These are phyloP conservation scores for Heterobasidion occidentale DNA, from an alignment of 1,284 basidiomycete genomes.

Conservation along the genomic window DNA sequence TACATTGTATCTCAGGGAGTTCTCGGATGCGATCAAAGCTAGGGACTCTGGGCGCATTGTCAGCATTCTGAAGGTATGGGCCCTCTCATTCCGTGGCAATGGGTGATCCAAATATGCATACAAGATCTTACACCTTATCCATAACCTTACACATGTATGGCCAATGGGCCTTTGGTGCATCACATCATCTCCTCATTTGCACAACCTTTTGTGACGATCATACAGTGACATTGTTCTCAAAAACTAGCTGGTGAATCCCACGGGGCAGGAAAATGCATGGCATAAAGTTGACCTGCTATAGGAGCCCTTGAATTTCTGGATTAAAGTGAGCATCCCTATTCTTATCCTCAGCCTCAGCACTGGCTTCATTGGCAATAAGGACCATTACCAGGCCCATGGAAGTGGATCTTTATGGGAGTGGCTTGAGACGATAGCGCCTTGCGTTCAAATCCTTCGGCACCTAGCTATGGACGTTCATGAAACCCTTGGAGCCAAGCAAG, in stretches of 20 bases:
- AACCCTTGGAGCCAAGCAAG: neutral
- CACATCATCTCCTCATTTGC: neutral
- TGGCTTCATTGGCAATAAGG: conserved; percentile 6
- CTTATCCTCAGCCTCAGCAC: neutral
- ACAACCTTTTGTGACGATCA: too few relatives aligned
- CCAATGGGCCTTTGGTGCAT: conserved; percentile 14
- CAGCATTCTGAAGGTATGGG: conserved; percentile 24
- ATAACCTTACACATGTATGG: conserved; percentile 31
- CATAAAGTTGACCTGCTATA: conserved; percentile 31
- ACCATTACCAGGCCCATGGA: conserved; percentile 26
- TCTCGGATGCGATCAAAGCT: conserved; percentile 25
- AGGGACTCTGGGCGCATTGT: conserved; percentile 28
- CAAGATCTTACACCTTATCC: conserved; percentile 29
- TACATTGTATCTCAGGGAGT: conserved; percentile 25
- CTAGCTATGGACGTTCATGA: neutral
- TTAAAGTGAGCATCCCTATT: conserved; percentile 16
- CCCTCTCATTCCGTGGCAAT: conserved; percentile 23
- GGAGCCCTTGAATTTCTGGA: conserved; percentile 34
- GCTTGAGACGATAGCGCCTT: neutral
- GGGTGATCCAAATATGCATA: conserved; percentile 31
- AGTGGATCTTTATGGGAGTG: neutral
- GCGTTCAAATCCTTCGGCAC: neutral
- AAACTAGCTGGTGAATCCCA: conserved; percentile 32
- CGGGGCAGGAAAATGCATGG: conserved; percentile 21
- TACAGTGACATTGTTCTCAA: conserved; percentile 23